phyloP scores from a whole-genome alignment of 2,329 filamentous ascomycete genomes.

The Escovopsis sp. region DNA sequence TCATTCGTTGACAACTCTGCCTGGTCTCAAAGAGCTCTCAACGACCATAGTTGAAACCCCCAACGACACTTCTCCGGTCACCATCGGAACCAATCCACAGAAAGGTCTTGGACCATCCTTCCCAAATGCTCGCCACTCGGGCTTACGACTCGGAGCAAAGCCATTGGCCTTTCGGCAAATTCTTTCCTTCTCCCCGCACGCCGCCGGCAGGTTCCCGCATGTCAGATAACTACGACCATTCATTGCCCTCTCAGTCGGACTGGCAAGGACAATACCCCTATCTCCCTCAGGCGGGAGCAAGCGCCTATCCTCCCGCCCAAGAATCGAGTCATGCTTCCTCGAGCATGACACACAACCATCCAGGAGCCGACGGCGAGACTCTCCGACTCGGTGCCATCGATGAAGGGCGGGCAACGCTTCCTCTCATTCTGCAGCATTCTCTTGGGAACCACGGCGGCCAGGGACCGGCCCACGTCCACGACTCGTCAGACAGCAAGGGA shows the following conservation, averaged over 20 bases:
- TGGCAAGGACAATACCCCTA: constrained; percentile 42
- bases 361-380: constrained; percentile 19
- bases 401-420: constrained; percentile 32
- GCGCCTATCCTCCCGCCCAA: constrained; percentile 29
- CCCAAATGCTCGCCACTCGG: constrained; percentile 42
- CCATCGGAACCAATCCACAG: too few species aligned
- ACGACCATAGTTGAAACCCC: background rate
- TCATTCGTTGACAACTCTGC: too few species aligned
- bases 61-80: background rate
- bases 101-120: constrained; percentile 1
- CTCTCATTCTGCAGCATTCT: constrained; percentile 20
- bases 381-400: constrained; percentile 49
- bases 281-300: constrained; percentile 28
- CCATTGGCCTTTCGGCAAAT: constrained; percentile 39
- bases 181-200: constrained; percentile 30
- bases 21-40: too few species aligned
- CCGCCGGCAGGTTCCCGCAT: constrained; percentile 34
- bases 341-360: constrained; percentile 9
- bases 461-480: constrained; percentile 15
- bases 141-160: constrained; percentile 37
- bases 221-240: constrained; percentile 39
- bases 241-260: constrained; percentile 37
- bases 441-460: constrained; percentile 27
- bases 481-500: constrained; percentile 2
- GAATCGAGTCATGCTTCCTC: constrained; percentile 22